phyloP scores from a whole-genome alignment of 345 rosid species.

The Hevea brasiliensis region DNA sequence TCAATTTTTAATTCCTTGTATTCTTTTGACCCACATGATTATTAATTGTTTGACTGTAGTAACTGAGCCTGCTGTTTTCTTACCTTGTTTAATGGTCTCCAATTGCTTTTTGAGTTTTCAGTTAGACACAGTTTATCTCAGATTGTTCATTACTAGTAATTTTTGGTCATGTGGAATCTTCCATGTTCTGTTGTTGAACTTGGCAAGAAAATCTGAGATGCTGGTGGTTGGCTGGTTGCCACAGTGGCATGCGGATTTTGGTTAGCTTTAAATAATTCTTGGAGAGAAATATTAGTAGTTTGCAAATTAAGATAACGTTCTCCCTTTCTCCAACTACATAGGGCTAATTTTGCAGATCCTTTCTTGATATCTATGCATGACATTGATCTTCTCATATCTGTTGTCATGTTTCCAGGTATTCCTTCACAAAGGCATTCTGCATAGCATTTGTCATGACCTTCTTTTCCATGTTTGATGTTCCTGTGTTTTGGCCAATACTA shows the following conservation, averaged over 20 bases:
- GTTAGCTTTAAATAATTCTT: neutral
- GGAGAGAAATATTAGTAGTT: neutral
- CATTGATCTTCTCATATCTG: constrained; percentile 8
- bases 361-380: neutral
- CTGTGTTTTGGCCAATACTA: constrained; percentile 89
- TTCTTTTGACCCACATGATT: neutral
- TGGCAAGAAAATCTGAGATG: neutral
- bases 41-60: neutral
- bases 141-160: neutral
- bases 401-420: neutral
- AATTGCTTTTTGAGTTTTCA: neutral
- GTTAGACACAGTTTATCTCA: neutral
- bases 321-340: neutral
- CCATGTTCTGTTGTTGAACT: neutral
- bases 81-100: constrained; percentile 2
- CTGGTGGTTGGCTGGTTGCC: neutral
- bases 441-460: constrained; percentile 82
- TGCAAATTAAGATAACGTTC: constrained; percentile 1
- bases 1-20: neutral
- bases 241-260: neutral
- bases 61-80: too few relatives aligned
- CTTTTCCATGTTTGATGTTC: constrained; percentile 80
- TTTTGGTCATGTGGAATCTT: neutral
- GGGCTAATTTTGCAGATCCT: neutral
- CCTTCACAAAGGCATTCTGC: constrained; percentile 77